A percentile compares a stretch with the other conserved stretches of the same genome.
Conservation (phyloP, 805 yeast species). For the Nakazawaea holstii region DNA sequence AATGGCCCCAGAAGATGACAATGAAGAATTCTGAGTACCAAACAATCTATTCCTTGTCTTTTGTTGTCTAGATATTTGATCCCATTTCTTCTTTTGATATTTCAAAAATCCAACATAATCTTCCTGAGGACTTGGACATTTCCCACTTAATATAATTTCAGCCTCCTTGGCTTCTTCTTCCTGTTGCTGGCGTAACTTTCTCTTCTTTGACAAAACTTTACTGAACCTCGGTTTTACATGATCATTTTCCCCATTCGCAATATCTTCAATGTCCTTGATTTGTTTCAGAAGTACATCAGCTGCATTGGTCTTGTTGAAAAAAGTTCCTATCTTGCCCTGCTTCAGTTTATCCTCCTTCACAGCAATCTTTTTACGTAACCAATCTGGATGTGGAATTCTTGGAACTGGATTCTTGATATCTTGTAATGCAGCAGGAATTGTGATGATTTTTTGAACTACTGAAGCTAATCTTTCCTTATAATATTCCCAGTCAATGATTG, state of each 20-base stretch:
- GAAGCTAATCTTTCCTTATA: slow-evolving; percentile 88
- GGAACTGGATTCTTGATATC: slow-evolving; percentile 89
- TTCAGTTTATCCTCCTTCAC: slow-evolving; percentile 60
- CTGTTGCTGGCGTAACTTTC: slow-evolving; percentile 26
- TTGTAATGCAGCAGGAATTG: slow-evolving; percentile 97
- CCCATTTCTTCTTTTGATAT: slow-evolving; percentile 89
- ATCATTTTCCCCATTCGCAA: slow-evolving; percentile 33
- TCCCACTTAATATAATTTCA: slow-evolving; percentile 40
- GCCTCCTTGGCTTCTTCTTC: slow-evolving; percentile 25
- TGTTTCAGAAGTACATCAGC: slow-evolving; percentile 30
- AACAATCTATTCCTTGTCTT: slow-evolving; percentile 70
- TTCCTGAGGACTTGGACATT: slow-evolving; percentile 60
- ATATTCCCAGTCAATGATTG: slow-evolving; percentile 89
- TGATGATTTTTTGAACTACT: slow-evolving; percentile 88
- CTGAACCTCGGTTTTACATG: slow-evolving; percentile 31
- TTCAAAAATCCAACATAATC: slow-evolving; percentile 66
- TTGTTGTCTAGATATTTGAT: slow-evolving; percentile 63
- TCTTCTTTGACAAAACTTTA: slow-evolving; percentile 42
- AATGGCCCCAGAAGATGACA: slow-evolving; percentile 48
- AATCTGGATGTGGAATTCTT: slow-evolving; percentile 87
- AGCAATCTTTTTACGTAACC: slow-evolving; percentile 69
- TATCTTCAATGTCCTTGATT: slow-evolving; percentile 72
- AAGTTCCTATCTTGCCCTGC: slow-evolving; percentile 59
- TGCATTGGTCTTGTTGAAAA: slow-evolving; percentile 45
- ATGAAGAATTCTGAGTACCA: slow-evolving; percentile 49